Evolutionary conservation across 345 rosid species (phyloP), one percentile per base, ranked within the genome.

Genomic region (Eucalyptus dawsonii): DNA sequence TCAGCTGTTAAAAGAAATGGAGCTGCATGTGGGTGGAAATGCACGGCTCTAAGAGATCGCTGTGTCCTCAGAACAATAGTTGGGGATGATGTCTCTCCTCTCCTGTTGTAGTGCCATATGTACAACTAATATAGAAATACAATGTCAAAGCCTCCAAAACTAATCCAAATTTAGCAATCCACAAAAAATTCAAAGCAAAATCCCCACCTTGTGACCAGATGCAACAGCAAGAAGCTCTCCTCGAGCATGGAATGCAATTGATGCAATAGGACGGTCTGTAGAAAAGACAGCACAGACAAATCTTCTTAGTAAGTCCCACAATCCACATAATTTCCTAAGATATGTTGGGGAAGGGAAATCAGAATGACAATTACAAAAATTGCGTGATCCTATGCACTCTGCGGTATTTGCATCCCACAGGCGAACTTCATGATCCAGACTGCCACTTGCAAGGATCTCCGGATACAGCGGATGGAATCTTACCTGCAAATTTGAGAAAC

Each of bases 221-320:
- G 97, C 98, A 88, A 95, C 97, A 49, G 98, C 97, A 67, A 96
- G 96, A 80, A 95, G 90, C 89, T 96, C 97, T 40, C 98, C 98
- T 88, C 92, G 93, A 69, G 97, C 97, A 91, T 96, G 98, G 91
- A 96, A 96, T 92, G 98, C 96, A 91, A 96, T 95, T 24, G 98
- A 96, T 50, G 97, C 97, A 92, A 96, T 96, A 40, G 96, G 97
- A 88, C 95, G 98, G 90, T 92, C 98, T 96, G 93, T 88, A 90
- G 49, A 45, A 85, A 40, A 86, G 40, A 85, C 85, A 76, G 29
- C 29, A 67, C 29, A 89, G 45, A 90, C 37, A 50, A 24, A 87
- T 87, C 22, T 50, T 42, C 50, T 42, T 47, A 11, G 34, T 67
- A 17, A n/a, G 65, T 47, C 44, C n/a, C 29, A 87, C 29, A 34